Conservation (phyloP, 2,329 filamentous ascomycete species). For the Polytolypa hystricis region DNA sequence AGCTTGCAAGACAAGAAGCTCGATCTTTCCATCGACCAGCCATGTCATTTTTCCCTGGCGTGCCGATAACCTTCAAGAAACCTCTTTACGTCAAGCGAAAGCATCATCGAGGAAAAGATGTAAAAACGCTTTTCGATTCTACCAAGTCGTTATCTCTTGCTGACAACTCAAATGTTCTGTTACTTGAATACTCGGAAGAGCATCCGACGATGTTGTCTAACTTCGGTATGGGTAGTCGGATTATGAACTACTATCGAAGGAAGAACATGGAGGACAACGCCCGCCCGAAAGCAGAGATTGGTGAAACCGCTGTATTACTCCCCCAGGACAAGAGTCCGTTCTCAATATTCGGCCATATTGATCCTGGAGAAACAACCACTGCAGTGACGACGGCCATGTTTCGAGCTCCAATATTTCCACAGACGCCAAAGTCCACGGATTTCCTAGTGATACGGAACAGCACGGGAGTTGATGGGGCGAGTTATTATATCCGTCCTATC, state of each 20-base stretch:
- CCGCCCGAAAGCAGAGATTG: slow-evolving; percentile 70
- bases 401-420: slow-evolving; percentile 83
- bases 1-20: slow-evolving; percentile 59
- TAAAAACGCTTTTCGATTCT: slow-evolving; percentile 65
- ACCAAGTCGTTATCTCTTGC: slow-evolving; percentile 75
- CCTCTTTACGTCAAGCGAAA: slow-evolving; percentile 69
- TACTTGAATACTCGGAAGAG: slow-evolving; percentile 94
- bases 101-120: slow-evolving; percentile 65
- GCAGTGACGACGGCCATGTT: slow-evolving; percentile 95
- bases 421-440: slow-evolving; percentile 64
- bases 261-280: slow-evolving; percentile 67
- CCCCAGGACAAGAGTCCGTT: slow-evolving; percentile 95
- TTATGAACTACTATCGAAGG: slow-evolving; percentile 93
- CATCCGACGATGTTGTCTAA: slow-evolving; percentile 85
- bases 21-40: slow-evolving; percentile 75
- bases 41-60: slow-evolving; percentile 59
- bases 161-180: slow-evolving; percentile 77
- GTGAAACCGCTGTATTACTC: slow-evolving; percentile 76
- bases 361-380: slow-evolving; percentile 78
- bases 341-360: slow-evolving; percentile 85
- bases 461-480: slow-evolving; percentile 65
- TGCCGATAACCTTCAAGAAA: slow-evolving; percentile 61
- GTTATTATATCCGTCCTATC: slow-evolving; percentile 76
- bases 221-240: slow-evolving; percentile 90
- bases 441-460: slow-evolving; percentile 77